phyloP scores from a whole-genome alignment of 78 protist genomes.

The Guillardia theta region DNA sequence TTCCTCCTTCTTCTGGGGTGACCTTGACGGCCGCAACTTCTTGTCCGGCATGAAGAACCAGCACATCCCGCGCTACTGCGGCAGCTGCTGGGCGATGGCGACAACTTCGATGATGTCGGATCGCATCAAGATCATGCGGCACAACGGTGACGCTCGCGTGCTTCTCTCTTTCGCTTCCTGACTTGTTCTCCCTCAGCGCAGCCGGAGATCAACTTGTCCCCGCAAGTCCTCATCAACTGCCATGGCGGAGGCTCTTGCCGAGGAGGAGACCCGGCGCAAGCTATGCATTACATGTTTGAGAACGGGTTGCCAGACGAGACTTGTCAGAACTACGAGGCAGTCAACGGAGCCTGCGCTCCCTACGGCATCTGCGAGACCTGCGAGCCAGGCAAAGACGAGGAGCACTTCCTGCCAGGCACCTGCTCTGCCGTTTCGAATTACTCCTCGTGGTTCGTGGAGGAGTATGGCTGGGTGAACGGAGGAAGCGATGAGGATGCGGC shows the following conservation, averaged over 20 bases:
- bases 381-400: not conserved
- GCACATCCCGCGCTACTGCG: constrained; percentile 72
- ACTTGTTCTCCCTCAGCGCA: not conserved
- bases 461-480: constrained; percentile 77
- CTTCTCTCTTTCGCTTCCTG: not conserved
- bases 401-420: constrained; percentile 27
- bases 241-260: constrained; percentile 68
- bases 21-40: constrained; percentile 57
- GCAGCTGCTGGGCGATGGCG: constrained; percentile 49
- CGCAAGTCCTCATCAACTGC: constrained; percentile 83
- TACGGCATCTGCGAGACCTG: constrained; percentile 76
- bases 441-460: constrained; percentile 63
- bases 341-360: constrained; percentile 62
- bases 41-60: constrained; percentile 64
- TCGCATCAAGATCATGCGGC: constrained; percentile 72
- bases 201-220: constrained; percentile 56
- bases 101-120: constrained; percentile 68
- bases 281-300: constrained; percentile 59
- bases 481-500: not conserved
- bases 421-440: constrained; percentile 71
- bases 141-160: constrained; percentile 14
- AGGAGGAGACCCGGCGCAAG: constrained; percentile 73
- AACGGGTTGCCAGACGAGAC: constrained; percentile 81
- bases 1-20: not conserved
- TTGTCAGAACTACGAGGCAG: constrained; percentile 59